A percentile compares a stretch with the other conserved stretches of the same genome.
These are phyloP conservation scores for Zostera marina DNA, from an alignment of 116 monocot species.

Conservation along the genomic window DNA sequence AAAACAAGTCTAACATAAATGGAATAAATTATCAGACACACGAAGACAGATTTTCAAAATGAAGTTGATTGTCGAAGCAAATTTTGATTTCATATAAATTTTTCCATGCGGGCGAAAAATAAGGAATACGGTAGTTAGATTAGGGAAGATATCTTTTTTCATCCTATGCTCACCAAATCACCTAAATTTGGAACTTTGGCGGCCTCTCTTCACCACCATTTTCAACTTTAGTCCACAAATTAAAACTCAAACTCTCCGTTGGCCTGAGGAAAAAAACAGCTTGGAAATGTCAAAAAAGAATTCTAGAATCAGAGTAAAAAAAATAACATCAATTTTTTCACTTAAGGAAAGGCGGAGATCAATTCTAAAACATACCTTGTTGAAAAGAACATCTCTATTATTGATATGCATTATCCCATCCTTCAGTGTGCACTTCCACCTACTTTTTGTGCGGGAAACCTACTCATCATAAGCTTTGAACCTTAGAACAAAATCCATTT, in stretches of 20 bases:
- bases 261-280: conserved; percentile 3
- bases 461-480: conserved; percentile 2
- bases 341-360: background rate
- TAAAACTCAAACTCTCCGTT: conserved; percentile 18
- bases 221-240: background rate
- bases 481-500: background rate
- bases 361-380: conserved; percentile 38
- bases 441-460: conserved; percentile 74
- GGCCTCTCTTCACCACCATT: too few species aligned
- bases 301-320: background rate
- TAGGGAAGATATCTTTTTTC: too few species aligned
- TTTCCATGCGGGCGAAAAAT: too few species aligned
- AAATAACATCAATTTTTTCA: background rate
- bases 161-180: too few species aligned
- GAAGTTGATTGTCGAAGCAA: too few species aligned
- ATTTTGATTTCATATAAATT: too few species aligned
- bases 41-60: too few species aligned
- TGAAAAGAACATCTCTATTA: conserved; percentile 80
- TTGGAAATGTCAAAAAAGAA: background rate
- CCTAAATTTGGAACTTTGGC: too few species aligned
- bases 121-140: too few species aligned
- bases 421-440: conserved; percentile 96
- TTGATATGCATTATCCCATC: conserved; percentile 97
- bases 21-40: too few species aligned
- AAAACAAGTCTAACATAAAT: too few species aligned